Evolutionary conservation across 768 basidiomycete species (phyloP).

Genomic region (Trametes sanguinea): DNA sequence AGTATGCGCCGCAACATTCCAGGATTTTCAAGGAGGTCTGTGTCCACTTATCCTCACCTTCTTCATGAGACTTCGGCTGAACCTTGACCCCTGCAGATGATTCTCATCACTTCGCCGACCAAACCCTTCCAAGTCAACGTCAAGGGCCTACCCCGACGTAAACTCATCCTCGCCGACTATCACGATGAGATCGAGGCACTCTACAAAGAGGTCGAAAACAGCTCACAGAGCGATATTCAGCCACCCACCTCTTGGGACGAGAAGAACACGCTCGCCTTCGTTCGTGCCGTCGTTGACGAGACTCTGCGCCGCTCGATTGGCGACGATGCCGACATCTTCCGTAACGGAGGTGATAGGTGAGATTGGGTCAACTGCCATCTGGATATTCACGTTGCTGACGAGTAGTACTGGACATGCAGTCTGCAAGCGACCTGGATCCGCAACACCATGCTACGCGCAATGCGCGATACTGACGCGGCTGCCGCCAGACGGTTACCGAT

Average conservation of each 20-base stretch:
- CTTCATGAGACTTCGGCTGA: neutral
- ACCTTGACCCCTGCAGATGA: constrained; percentile 9
- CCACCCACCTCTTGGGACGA: constrained; percentile 20
- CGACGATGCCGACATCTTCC: constrained; percentile 27
- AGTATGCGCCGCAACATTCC: constrained; percentile 41
- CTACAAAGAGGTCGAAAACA: constrained; percentile 22
- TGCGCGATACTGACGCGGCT: constrained; percentile 27
- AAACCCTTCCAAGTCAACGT: constrained; percentile 17
- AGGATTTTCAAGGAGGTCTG: constrained; percentile 34
- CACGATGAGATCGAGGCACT: constrained; percentile 24
- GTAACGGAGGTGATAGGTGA: constrained; percentile 29
- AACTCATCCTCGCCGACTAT: constrained; percentile 25
- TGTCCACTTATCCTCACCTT: neutral
- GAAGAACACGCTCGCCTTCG: constrained; percentile 10
- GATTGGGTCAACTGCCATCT: neutral
- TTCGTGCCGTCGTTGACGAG: constrained; percentile 21
- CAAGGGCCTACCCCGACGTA: constrained; percentile 32
- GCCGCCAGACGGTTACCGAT: constrained; percentile 27
- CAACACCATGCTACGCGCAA: constrained; percentile 33
- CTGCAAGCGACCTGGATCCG: constrained; percentile 38
- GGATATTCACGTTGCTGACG: neutral
- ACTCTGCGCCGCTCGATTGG: constrained; percentile 14
- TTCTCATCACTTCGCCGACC: constrained; percentile 14
- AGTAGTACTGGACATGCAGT: constrained; percentile 15
- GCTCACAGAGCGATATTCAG: constrained; percentile 20